A percentile compares a stretch with the other conserved stretches of the same genome.
phyloP scores from a whole-genome alignment of 176 grass and related monocot genomes.

The Saccharum spontaneum region DNA sequence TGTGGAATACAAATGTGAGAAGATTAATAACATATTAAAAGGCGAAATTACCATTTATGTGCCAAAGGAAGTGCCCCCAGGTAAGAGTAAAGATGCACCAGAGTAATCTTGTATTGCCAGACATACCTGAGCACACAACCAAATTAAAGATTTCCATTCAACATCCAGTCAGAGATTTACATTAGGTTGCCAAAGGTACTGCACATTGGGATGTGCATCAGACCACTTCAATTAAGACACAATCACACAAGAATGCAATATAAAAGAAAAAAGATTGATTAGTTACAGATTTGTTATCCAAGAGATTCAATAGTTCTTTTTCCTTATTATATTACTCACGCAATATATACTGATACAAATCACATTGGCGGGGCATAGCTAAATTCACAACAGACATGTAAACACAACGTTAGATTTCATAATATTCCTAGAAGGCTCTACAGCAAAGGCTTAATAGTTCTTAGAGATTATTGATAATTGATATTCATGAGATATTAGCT shows the following conservation, averaged over 20 bases:
- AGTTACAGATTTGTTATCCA: background rate
- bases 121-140: conserved; percentile 55
- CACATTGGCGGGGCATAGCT: background rate
- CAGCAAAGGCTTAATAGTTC: background rate
- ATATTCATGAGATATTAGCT: background rate
- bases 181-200: background rate
- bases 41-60: conserved; percentile 69
- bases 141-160: conserved; percentile 38
- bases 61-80: conserved; percentile 76
- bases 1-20: conserved; percentile 3
- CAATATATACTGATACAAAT: background rate
- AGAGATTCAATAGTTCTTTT: background rate
- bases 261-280: background rate
- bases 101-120: conserved; percentile 84
- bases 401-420: background rate
- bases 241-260: background rate
- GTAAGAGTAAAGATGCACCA: conserved; percentile 87
- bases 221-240: background rate
- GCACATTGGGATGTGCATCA: background rate
- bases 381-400: background rate
- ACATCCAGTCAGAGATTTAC: conserved; percentile 3
- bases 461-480: background rate
- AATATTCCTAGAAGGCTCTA: background rate
- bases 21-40: conserved; percentile 8
- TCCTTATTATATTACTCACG: background rate